Base-by-base conservation (phyloP, 768 basidiomycete species). In the Naganishia randhawae region DNA sequence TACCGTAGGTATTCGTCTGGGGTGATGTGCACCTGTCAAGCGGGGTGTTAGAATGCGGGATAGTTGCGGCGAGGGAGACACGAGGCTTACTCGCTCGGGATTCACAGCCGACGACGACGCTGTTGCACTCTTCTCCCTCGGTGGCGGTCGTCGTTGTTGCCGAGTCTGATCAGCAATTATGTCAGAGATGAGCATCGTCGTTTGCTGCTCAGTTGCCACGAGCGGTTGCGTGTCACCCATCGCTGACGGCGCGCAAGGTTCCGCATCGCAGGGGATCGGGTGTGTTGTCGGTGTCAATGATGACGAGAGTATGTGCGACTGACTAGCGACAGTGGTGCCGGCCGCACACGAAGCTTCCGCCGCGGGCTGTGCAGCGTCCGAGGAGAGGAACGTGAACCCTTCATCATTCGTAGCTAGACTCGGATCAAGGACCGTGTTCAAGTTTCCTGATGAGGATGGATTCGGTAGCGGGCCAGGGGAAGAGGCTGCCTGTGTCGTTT, bases 1-100 rank as follows among this genome's bases (percentile, higher is more conserved):
- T 61, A 61, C 37, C 39, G 37, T 25, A 61, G 27, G 57, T 61
- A 61, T 16, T 61, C 57, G 37, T 61, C 57, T 42, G 57, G 57
- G 22, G 57, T 61, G 37, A 61, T 61, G 37, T 61, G 57, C 16
- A 61, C 37, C 57, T 61, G 29, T 16, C 19, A 31, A 6, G 17
- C 2, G 9, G n/a, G 9, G 5, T 16, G 57, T 41, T 10, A 33
- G 54, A n/a, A 55, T 5, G 35, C 39, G 22, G 2, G 10, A 22
- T 3, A 33, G 4, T 10, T 33, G 29, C 2, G 19, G 25, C 7
- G 57, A 25, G 16, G 33, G 35, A 42, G 41, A 37, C 7, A 11
- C 3, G 14, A 7, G 17, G 3, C 57, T 61, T 61, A 61, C 57
- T 35, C 57, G 39, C 2, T 61, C 57, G 14, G 41, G 14, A 42